These are phyloP conservation scores for Basipetospora chlamydospora DNA, from an alignment of 2,329 filamentous ascomycete species.

Conservation along the genomic window DNA sequence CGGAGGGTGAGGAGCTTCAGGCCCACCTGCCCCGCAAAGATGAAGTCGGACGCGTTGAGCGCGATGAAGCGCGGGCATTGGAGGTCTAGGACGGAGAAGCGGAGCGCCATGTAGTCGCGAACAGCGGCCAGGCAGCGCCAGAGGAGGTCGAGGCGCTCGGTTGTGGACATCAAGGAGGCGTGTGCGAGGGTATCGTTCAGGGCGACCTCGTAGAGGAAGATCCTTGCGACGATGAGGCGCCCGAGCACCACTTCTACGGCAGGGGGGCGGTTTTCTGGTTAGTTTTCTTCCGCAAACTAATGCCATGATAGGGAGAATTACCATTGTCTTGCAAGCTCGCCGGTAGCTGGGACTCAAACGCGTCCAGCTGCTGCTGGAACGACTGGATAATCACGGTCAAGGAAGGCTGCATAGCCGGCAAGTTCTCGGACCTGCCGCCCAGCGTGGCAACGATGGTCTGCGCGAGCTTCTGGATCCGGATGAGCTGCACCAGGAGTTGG, in stretches of 20 bases:
- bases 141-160: constrained; percentile 29
- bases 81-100: constrained; percentile 17
- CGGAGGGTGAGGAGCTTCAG: constrained; percentile 31
- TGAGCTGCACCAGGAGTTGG: constrained; percentile 27
- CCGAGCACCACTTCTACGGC: constrained; percentile 22
- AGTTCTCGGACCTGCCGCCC: constrained; percentile 13
- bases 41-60: constrained; percentile 30
- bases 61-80: constrained; percentile 25
- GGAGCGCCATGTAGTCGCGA: constrained; percentile 23
- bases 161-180: constrained; percentile 16
- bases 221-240: constrained; percentile 28
- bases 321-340: constrained; percentile 17
- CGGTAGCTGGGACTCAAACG: constrained; percentile 22
- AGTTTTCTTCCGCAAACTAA: too few relatives aligned
- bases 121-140: constrained; percentile 27
- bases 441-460: constrained; percentile 30
- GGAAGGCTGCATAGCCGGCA: constrained; percentile 21
- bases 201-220: constrained; percentile 31
- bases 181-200: constrained; percentile 23
- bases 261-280: too few relatives aligned
- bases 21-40: constrained; percentile 29
- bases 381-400: constrained; percentile 25
- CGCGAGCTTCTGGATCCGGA: constrained; percentile 31
- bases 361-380: constrained; percentile 28
- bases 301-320: background rate